Conservation (phyloP, 2,329 filamentous ascomycete genomes). For the Penicillium griseofulvum region DNA sequence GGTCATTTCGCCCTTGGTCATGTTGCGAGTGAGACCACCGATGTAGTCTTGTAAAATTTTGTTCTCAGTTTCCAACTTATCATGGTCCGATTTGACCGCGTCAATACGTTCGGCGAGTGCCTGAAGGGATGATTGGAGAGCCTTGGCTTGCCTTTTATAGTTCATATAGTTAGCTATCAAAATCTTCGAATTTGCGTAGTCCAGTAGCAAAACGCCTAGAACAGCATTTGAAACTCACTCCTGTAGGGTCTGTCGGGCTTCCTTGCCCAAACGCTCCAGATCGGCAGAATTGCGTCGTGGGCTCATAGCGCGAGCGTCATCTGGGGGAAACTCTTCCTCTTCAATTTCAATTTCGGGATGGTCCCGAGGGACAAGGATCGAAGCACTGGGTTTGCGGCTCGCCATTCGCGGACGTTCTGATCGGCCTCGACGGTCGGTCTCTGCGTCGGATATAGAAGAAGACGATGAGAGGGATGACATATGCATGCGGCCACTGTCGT, state of each 20-base stretch:
- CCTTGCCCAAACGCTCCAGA: conserved; percentile 79
- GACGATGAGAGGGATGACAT: conserved; percentile 46
- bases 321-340: conserved; percentile 74
- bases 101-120: conserved; percentile 92
- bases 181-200: neutral
- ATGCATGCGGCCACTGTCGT: conserved; percentile 39
- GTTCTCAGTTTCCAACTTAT: conserved; percentile 95
- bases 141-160: conserved; percentile 68
- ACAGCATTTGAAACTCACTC: conserved; percentile 48
- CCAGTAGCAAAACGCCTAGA: neutral
- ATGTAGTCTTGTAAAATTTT: conserved; percentile 98
- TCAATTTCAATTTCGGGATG: conserved; percentile 69
- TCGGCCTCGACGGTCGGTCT: conserved; percentile 44
- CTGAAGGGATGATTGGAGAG: conserved; percentile 82
- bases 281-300: conserved; percentile 87
- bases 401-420: conserved; percentile 64
- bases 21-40: conserved; percentile 83
- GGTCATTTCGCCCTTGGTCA: conserved; percentile 56
- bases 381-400: conserved; percentile 75
- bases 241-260: conserved; percentile 66
- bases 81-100: conserved; percentile 87
- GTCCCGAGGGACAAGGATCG: conserved; percentile 77
- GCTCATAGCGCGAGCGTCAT: conserved; percentile 92
- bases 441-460: conserved; percentile 50
- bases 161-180: neutral